phyloP scores from a whole-genome alignment of 352 stramenopile species.

The Globisporangium viniferum region DNA sequence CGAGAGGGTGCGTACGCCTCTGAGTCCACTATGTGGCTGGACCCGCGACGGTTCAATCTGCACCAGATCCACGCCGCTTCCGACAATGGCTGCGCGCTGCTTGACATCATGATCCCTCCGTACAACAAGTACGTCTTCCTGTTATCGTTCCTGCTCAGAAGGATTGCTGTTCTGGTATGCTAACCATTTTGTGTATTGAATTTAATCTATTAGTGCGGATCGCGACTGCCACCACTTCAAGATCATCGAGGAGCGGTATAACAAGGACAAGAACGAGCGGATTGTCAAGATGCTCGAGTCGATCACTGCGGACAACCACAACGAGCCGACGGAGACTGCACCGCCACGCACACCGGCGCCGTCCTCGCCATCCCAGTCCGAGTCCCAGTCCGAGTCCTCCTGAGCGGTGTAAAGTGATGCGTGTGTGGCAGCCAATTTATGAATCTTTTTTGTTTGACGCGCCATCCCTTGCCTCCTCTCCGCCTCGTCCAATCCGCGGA shows the following conservation, averaged over 20 bases:
- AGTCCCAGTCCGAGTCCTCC: background rate
- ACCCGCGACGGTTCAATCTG: slow-evolving; percentile 78
- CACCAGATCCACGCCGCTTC: slow-evolving; percentile 75
- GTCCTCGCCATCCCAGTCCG: background rate
- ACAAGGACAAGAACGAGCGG: slow-evolving; percentile 41
- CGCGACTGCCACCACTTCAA: slow-evolving; percentile 79
- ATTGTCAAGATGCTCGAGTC: slow-evolving; percentile 75
- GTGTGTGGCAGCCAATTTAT: slow-evolving; percentile 4
- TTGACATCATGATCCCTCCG: slow-evolving; percentile 85
- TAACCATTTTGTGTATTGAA: slow-evolving; percentile 8
- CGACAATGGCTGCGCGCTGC: slow-evolving; percentile 67
- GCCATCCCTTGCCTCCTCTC: background rate
- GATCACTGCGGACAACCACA: slow-evolving; percentile 67
- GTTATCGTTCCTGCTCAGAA: background rate
- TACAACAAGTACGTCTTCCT: slow-evolving; percentile 70
- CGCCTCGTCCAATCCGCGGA: background rate
- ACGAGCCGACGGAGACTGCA: slow-evolving; percentile 24
- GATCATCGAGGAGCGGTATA: slow-evolving; percentile 53
- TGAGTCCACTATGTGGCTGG: slow-evolving; percentile 78
- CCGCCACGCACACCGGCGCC: background rate
- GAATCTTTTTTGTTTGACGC: background rate
- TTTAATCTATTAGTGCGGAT: slow-evolving; percentile 42
- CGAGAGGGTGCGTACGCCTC: slow-evolving; percentile 48
- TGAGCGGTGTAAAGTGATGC: slow-evolving; percentile 1
- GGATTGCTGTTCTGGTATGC: background rate